These are phyloP conservation scores for Musa acuminata DNA, from an alignment of 176 grass and related monocot genomes.

Conservation along the genomic window DNA sequence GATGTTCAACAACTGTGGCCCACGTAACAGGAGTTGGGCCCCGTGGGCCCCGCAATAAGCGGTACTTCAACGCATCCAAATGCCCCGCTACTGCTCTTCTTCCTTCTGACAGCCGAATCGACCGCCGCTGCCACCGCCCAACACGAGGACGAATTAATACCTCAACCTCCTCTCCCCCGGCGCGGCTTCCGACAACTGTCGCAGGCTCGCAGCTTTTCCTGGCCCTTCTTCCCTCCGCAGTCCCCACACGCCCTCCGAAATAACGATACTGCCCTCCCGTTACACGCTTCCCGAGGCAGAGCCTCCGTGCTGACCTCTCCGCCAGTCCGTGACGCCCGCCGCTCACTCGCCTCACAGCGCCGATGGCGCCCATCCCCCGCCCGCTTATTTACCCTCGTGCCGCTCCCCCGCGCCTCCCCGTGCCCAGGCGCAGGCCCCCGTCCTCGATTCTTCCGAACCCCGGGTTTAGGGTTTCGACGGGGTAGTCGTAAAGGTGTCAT, in stretches of 20 bases:
- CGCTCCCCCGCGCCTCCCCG: not conserved
- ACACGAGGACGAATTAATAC: not conserved
- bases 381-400: slow-evolving; percentile 10
- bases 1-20: too few species aligned
- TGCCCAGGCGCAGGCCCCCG: not conserved
- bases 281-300: not conserved
- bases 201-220: slow-evolving; percentile 5
- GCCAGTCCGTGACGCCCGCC: not conserved
- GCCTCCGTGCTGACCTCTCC: fast-evolving
- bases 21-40: not conserved
- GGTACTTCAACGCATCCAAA: not conserved
- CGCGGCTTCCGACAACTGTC: not conserved
- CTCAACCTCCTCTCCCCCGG: not conserved
- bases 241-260: not conserved
- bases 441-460: slow-evolving; percentile 11
- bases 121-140: not conserved
- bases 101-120: not conserved
- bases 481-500: not conserved
- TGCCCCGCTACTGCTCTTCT: not conserved
- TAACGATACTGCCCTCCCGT: too few species aligned
- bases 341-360: slow-evolving; percentile 22
- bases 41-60: too few species aligned
- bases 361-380: not conserved
- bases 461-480: not conserved
- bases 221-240: not conserved